Percentiles rank a stretch among this genome's conserved stretches.
Conservation (phyloP, 805 yeast genomes). For the Groenewaldozyma salmanticensis region DNA sequence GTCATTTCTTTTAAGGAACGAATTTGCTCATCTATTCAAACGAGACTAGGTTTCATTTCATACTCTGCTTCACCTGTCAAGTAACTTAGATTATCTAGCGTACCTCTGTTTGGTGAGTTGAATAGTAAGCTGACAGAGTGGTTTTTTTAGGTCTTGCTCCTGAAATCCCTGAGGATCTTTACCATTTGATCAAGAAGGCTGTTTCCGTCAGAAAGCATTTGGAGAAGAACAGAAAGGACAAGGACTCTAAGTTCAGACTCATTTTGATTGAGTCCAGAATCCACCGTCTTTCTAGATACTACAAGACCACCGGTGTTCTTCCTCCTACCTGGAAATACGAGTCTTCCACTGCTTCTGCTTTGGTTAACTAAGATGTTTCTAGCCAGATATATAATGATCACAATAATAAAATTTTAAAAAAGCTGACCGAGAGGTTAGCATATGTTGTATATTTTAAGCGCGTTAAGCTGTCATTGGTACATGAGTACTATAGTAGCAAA, state of each 20-base stretch:
- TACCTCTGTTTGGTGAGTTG: constrained; percentile 26
- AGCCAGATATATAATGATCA: not conserved
- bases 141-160: constrained; percentile 63
- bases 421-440: too few relatives aligned
- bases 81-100: constrained; percentile 3
- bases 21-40: too few relatives aligned
- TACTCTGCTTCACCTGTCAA: not conserved
- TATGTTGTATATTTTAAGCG: too few relatives aligned
- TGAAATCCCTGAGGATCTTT: constrained; percentile 99
- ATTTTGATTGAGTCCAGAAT: constrained; percentile 99
- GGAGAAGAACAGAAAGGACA: constrained; percentile 99
- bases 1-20: not conserved
- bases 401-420: too few relatives aligned
- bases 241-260: constrained; percentile 99
- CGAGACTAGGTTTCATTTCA: too few relatives aligned
- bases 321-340: constrained; percentile 99
- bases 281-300: constrained; percentile 99
- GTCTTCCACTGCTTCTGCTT: constrained; percentile 99
- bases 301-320: constrained; percentile 98
- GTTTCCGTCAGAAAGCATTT: constrained; percentile 99
- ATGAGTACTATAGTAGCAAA: too few relatives aligned
- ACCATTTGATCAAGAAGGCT: constrained; percentile 99
- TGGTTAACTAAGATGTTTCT: constrained; percentile 67
- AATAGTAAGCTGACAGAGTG: constrained; percentile 26
- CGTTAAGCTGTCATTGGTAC: too few relatives aligned